Base-by-base conservation (phyloP, 2,329 filamentous ascomycete species). In the Colletotrichum somersetense region DNA sequence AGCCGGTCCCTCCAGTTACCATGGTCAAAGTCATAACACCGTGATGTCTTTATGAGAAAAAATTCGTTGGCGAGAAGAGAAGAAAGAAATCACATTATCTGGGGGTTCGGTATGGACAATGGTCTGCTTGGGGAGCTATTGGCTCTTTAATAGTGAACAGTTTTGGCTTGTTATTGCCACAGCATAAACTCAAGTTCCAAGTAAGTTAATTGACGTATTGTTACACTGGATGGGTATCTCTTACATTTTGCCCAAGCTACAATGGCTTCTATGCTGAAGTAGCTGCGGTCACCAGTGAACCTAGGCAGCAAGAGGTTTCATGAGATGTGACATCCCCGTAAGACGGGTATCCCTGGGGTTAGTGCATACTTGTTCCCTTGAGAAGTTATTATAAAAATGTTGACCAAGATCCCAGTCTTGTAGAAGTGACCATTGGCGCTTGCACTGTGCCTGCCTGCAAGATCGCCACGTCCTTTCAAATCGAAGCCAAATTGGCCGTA, bases 21-120 rank as follows among this genome's bases (percentile, higher is more conserved):
- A 63, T 63, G n/a, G 61, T 63, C 11, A 33, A 53, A 63, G 61
- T 44, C 35, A 33, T 52, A 48, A 55, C 16, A 53, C 7, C 10
- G 3, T 16, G 61, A 33, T 63, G 35, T 40, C 42, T 53, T 18
- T 44, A 20, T 26, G 61, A 53, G 40, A 16, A 46, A 18, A 52
- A 40, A 40, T 23, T 50, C 23, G n/a, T 40, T n/a, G 23, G 38
- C 38, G n/a, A 50, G 46, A 50, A 58, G 18, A 58, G 30, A 38
- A 44, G 46, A 62, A 62, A 14, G 46, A 2, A 62, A 30, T 52
- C 10, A 16, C n/a, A 35, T 14, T 50, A n/a, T 30, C 50, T 62
- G n/a, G 46, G 44, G 30, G 44, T 23, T n/a, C 46, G 44, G 44
- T 35, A 38, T 35, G 46, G 46, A 35, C 23, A 62, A 52, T 50